Evolutionary conservation across 805 yeast species (phyloP).

Genomic region (Wickerhamomyces hampshirensis): DNA sequence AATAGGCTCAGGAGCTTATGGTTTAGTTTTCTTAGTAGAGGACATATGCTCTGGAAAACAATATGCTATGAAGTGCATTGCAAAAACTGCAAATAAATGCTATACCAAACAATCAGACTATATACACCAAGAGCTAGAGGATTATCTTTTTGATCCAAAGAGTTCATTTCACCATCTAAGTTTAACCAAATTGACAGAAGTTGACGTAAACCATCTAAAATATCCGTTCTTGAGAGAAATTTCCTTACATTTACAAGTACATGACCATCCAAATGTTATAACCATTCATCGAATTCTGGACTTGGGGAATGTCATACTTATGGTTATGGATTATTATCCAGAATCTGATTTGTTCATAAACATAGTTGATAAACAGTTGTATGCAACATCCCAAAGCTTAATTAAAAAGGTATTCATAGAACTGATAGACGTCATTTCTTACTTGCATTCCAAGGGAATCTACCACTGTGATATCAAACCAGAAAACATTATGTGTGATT

Average conservation of each 20-base stretch:
- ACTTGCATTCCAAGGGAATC: conserved; percentile 77
- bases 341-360: conserved; percentile 85
- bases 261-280: conserved; percentile 72
- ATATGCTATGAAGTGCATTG: conserved; percentile 69
- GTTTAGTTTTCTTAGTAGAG: conserved; percentile 67
- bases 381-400: conserved; percentile 37
- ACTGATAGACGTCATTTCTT: conserved; percentile 74
- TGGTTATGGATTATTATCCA: conserved; percentile 80
- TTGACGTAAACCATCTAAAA: conserved; percentile 7
- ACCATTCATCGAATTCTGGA: conserved; percentile 71
- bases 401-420: conserved; percentile 64
- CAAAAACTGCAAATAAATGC: conserved; percentile 31
- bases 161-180: conserved; percentile 7
- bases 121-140: conserved; percentile 17
- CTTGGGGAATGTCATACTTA: conserved; percentile 51
- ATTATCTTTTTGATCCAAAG: conserved; percentile 1
- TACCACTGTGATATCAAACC: conserved; percentile 96
- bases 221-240: conserved; percentile 55
- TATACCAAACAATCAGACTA: conserved; percentile 4
- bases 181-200: conserved; percentile 20
- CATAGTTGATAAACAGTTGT: conserved; percentile 71
- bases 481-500: conserved; percentile 75
- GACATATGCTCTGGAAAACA: conserved; percentile 45
- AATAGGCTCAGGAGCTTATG: conserved; percentile 81
- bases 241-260: conserved; percentile 67